Conservation (phyloP, 106 monocot genomes). For the Platanthera zijinensis region DNA sequence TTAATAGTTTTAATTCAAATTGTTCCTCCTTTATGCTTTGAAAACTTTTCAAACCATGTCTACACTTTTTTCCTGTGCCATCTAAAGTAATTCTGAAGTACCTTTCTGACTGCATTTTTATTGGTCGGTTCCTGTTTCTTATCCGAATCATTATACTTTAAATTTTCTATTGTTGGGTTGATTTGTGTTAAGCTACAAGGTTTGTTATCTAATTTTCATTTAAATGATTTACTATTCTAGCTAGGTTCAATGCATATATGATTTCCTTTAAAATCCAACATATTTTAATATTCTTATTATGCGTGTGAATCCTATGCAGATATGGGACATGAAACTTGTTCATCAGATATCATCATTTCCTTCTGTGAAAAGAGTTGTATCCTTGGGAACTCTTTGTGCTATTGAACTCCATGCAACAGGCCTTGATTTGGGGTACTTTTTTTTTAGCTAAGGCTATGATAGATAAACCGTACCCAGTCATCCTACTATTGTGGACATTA, state of each 20-base stretch:
- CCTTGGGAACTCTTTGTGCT: constrained; percentile 79
- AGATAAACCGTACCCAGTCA: background rate
- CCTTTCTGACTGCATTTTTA: background rate
- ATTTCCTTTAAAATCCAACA: background rate
- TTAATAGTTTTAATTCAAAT: too few species aligned
- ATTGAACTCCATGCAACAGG: constrained; percentile 73
- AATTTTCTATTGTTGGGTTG: background rate
- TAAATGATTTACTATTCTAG: constrained; percentile 2
- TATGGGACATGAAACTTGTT: constrained; percentile 70
- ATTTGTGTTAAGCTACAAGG: background rate
- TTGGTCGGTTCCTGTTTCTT: background rate
- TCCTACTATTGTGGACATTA: background rate
- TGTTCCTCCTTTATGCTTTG: too few species aligned
- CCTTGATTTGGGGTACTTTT: constrained; percentile 58
- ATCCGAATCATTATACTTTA: background rate
- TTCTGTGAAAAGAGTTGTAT: constrained; percentile 56
- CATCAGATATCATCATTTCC: constrained; percentile 50
- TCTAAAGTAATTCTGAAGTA: background rate
- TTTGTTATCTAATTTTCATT: background rate
- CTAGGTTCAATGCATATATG: background rate
- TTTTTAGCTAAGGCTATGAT: background rate
- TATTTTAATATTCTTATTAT: background rate
- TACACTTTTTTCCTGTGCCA: background rate
- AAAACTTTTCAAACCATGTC: too few species aligned
- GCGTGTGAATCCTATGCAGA: constrained; percentile 32